A percentile compares a stretch with the other conserved stretches of the same genome.
These are phyloP conservation scores for Cyclotella choctawhatcheeana DNA, from an alignment of 108 stramenopile genomes.

Conservation along the genomic window DNA sequence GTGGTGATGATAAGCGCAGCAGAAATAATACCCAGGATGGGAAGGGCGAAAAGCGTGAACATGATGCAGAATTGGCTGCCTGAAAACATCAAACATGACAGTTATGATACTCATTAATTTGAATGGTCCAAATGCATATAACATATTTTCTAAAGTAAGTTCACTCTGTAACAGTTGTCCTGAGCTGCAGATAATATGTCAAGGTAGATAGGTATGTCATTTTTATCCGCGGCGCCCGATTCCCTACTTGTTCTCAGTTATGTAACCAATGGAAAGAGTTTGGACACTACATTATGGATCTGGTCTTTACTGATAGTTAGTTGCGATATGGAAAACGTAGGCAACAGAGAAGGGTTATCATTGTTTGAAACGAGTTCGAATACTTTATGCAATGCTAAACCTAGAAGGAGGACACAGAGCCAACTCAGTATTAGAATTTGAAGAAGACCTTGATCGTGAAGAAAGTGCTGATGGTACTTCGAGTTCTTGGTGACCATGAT, in stretches of 20 bases:
- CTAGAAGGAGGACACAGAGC: conserved; percentile 18
- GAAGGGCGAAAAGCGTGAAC: conserved; percentile 46
- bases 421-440: conserved; percentile 13
- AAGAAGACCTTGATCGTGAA: conserved; percentile 16
- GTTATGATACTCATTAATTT: conserved; percentile 10
- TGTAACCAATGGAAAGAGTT: conserved; percentile 34
- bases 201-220: not conserved
- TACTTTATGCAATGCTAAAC: conserved; percentile 7
- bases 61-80: conserved; percentile 47
- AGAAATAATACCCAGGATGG: conserved; percentile 52
- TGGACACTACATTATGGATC: conserved; percentile 16
- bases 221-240: not conserved
- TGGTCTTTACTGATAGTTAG: not conserved
- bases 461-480: conserved; percentile 14
- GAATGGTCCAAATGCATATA: not conserved
- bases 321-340: not conserved
- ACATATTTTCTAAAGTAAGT: not conserved
- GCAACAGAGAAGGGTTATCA: not conserved
- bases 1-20: conserved; percentile 38
- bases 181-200: not conserved
- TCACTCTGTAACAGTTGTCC: not conserved
- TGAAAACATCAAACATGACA: not conserved
- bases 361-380: conserved; percentile 9
- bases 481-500: conserved; percentile 6
- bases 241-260: no score